Evolutionary conservation across 805 yeast genomes (phyloP).

Genomic region (Kregervanrija pseudodelftensis): DNA sequence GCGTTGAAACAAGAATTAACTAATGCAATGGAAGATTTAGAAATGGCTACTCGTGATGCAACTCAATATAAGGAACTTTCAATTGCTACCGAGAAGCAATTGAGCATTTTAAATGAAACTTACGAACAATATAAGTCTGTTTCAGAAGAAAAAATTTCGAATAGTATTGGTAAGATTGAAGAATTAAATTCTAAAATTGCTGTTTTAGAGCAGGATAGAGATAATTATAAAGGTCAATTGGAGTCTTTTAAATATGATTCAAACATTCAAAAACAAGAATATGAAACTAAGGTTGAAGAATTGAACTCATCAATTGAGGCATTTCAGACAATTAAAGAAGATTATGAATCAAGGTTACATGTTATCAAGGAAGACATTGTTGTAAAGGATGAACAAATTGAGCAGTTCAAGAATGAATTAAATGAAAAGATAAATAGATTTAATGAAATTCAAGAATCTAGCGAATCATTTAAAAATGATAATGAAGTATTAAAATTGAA

Average conservation of each 20-base stretch:
- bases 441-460: slow-evolving; percentile 13
- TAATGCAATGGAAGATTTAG: slow-evolving; percentile 45
- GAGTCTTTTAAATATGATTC: slow-evolving; percentile 10
- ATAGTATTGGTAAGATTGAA: slow-evolving; percentile 10
- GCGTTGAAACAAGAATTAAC: slow-evolving; percentile 27
- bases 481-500: slow-evolving; percentile 15
- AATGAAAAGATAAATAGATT: slow-evolving; percentile 23
- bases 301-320: slow-evolving; percentile 18
- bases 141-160: slow-evolving; percentile 15
- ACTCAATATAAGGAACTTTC: slow-evolving; percentile 60
- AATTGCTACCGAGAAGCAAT: slow-evolving; percentile 57
- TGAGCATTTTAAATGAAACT: slow-evolving; percentile 44
- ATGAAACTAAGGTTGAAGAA: slow-evolving; percentile 16
- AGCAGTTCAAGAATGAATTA: neutral
- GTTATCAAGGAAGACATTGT: slow-evolving; percentile 27
- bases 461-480: slow-evolving; percentile 8
- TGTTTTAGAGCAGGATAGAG: slow-evolving; percentile 9
- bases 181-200: slow-evolving; percentile 9
- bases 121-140: slow-evolving; percentile 40
- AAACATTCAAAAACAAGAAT: slow-evolving; percentile 6
- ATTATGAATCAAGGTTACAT: slow-evolving; percentile 26
- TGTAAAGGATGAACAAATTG: slow-evolving; percentile 16
- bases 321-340: slow-evolving; percentile 20
- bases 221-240: slow-evolving; percentile 10
- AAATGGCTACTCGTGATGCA: slow-evolving; percentile 48